Evolutionary conservation across 305 asterid genomes (phyloP).

Genomic region (Plantago lanceolata): DNA sequence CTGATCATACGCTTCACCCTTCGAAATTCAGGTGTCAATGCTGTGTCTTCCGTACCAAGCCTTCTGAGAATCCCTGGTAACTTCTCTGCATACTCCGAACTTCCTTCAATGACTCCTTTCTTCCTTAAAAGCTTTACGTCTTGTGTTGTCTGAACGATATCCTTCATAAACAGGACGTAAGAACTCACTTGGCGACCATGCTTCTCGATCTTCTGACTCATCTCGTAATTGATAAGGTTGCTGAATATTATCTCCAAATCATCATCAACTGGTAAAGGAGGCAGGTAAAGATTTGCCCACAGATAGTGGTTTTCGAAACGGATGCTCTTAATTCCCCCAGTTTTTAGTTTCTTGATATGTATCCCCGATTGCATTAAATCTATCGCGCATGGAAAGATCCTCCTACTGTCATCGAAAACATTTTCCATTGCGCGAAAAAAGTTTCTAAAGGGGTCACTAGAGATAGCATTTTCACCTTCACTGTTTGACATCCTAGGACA

Average conservation of each 20-base stretch:
- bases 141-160: conserved; percentile 14
- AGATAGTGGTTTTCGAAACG: conserved; percentile 1
- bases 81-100: conserved; percentile 3
- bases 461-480: not conserved
- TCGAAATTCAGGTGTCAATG: conserved; percentile 10
- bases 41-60: conserved; percentile 6
- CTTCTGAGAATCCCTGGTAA: conserved; percentile 14
- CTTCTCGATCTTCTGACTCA: conserved; percentile 3
- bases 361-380: conserved; percentile 18
- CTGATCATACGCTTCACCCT: conserved; percentile 13
- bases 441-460: not conserved
- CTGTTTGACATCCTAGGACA: not conserved
- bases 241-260: not conserved
- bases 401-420: not conserved
- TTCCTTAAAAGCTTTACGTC: conserved; percentile 3
- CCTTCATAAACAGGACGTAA: conserved; percentile 17
- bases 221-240: conserved; percentile 14
- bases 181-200: conserved; percentile 11
- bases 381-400: conserved; percentile 12
- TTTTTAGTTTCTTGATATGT: conserved; percentile 8
- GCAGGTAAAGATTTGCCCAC: conserved; percentile 11
- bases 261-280: conserved; percentile 16
- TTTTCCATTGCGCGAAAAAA: not conserved
- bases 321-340: conserved; percentile 19
- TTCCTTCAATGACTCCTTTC: conserved; percentile 14